Conservation (phyloP, 768 basidiomycete species). For the Dacryopinax primogenitus region DNA sequence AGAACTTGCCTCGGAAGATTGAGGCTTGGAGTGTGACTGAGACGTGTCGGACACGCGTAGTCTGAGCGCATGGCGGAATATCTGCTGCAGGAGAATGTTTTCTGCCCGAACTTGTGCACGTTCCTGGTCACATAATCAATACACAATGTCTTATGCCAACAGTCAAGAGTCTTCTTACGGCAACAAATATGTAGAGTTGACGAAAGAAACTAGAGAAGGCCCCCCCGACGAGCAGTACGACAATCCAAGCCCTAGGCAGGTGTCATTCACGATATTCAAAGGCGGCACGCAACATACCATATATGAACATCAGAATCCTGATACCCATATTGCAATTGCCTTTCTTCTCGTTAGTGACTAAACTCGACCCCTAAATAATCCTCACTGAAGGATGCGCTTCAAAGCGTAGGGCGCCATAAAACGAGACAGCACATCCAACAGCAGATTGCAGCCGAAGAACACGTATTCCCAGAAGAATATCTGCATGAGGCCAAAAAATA, state of each 20-base stretch:
- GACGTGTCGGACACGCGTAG: conserved; percentile 42
- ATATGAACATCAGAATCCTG: conserved; percentile 40
- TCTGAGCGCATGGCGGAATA: conserved; percentile 73
- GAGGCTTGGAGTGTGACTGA: background rate
- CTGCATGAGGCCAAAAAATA: conserved; percentile 37
- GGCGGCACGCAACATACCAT: conserved; percentile 50
- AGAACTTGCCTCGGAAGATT: conserved; percentile 20
- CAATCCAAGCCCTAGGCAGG: background rate
- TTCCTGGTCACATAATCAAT: conserved; percentile 22
- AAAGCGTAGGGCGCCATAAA: conserved; percentile 30
- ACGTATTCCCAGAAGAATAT: conserved; percentile 21
- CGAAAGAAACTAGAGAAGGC: conserved; percentile 22
- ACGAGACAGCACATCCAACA: conserved; percentile 22
- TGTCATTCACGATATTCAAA: background rate
- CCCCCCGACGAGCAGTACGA: conserved; percentile 14
- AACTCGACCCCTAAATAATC: background rate
- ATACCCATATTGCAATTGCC: conserved; percentile 46
- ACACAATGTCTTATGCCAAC: background rate
- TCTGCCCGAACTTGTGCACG: conserved; percentile 39
- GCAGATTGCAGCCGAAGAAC: conserved; percentile 17
- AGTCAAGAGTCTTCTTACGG: background rate
- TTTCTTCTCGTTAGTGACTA: conserved; percentile 16
- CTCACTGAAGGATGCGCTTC: conserved; percentile 31
- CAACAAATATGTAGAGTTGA: conserved; percentile 43
- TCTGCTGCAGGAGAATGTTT: conserved; percentile 44